These are phyloP conservation scores for Pseudodiploospora longispora DNA, from an alignment of 2,329 filamentous ascomycete species.

Conservation along the genomic window DNA sequence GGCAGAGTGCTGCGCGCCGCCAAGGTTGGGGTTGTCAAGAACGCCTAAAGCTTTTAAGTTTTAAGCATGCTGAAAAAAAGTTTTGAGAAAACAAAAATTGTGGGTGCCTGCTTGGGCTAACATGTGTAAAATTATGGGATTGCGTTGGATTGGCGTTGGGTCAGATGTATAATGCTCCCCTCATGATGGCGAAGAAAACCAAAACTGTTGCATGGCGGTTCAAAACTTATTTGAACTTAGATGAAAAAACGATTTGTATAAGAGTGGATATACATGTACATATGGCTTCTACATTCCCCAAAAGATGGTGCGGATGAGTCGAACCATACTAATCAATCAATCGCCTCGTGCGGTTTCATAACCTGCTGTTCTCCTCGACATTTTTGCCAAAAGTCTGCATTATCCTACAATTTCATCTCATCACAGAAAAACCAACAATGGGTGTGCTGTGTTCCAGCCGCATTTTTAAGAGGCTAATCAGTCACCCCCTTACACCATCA, in stretches of 20 bases:
- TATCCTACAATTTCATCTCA: too few species aligned
- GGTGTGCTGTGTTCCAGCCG: too few species aligned
- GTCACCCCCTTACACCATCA: too few species aligned
- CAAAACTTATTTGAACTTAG: slow-evolving; percentile 9
- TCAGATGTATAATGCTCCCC: slow-evolving; percentile 38
- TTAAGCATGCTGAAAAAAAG: slow-evolving; percentile 1
- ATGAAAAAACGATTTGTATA: slow-evolving; percentile 2
- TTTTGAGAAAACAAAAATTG: not conserved
- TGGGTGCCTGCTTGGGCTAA: slow-evolving; percentile 2
- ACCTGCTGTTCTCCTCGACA: too few species aligned
- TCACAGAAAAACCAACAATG: too few species aligned
- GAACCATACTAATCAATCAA: slow-evolving; percentile 4
- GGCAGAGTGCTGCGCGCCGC: slow-evolving; percentile 82
- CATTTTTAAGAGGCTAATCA: too few species aligned
- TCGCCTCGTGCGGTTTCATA: slow-evolving; percentile 5
- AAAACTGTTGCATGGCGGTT: slow-evolving; percentile 19
- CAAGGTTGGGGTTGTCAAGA: slow-evolving; percentile 95
- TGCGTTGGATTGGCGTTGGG: slow-evolving; percentile 26
- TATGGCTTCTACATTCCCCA: slow-evolving; percentile 6
- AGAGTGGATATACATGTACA: slow-evolving; percentile 11
- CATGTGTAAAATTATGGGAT: slow-evolving; percentile 26
- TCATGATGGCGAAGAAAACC: slow-evolving; percentile 29
- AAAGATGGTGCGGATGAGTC: slow-evolving; percentile 4
- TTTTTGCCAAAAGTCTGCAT: too few species aligned
- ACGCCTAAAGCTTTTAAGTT: slow-evolving; percentile 34